These are phyloP conservation scores for Xerocomellus chrysenteron DNA, from an alignment of 768 basidiomycete genomes.

Conservation along the genomic window DNA sequence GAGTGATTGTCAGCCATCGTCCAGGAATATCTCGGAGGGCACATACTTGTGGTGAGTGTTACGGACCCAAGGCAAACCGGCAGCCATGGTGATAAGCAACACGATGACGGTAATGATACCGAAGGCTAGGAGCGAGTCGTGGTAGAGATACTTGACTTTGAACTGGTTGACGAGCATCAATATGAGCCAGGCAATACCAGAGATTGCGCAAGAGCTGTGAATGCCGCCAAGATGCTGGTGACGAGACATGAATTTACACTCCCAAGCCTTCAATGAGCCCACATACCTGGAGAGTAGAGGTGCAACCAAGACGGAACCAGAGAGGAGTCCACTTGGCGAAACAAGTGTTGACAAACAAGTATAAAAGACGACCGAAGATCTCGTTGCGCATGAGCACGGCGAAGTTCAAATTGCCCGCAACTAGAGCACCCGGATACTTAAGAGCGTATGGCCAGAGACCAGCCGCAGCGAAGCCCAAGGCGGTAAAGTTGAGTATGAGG, in stretches of 20 bases:
- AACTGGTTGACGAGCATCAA: constrained; percentile 61
- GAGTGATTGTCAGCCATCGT: not conserved
- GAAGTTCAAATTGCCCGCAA: constrained; percentile 69
- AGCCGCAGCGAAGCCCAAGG: constrained; percentile 56
- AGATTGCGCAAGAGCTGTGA: constrained; percentile 72
- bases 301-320: constrained; percentile 69
- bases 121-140: constrained; percentile 57
- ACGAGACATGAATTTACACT: constrained; percentile 7
- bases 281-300: constrained; percentile 64
- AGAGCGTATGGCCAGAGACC: constrained; percentile 69
- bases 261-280: not conserved
- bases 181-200: constrained; percentile 69
- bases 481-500: constrained; percentile 58
- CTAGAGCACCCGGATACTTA: constrained; percentile 66
- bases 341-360: constrained; percentile 64
- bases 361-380: constrained; percentile 75
- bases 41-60: constrained; percentile 79
- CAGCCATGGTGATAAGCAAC: constrained; percentile 57
- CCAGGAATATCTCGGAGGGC: not conserved
- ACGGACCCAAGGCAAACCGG: constrained; percentile 77
- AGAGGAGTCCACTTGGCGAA: constrained; percentile 86
- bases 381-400: constrained; percentile 82
- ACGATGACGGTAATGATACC: constrained; percentile 59
- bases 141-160: constrained; percentile 45
- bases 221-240: constrained; percentile 74